Evolutionary conservation across 116 monocot genomes (phyloP).

Genomic region (Zostera marina): DNA sequence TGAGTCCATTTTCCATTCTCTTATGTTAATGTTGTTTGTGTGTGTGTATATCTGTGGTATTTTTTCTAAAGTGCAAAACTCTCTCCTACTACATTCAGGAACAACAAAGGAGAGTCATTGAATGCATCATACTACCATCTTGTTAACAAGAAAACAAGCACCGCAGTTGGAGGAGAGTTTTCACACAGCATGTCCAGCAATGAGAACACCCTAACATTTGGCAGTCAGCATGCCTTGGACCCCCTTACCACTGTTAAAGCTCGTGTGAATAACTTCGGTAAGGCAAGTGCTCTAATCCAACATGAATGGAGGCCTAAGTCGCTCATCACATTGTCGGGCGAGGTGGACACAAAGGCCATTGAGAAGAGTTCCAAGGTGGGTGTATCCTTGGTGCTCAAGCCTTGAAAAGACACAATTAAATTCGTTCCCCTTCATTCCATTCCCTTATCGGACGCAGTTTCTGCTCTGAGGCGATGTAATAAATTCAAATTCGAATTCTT

Average conservation of each 20-base stretch:
- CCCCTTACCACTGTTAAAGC: conserved; percentile 72
- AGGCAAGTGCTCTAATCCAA: conserved; percentile 65
- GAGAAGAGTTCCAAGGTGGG: conserved; percentile 91
- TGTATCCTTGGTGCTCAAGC: conserved; percentile 52
- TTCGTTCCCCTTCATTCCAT: neutral
- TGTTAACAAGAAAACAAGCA: conserved; percentile 37
- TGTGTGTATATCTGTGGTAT: neutral
- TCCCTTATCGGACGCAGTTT: conserved; percentile 1
- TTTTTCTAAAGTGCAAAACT: neutral
- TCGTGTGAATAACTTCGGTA: conserved; percentile 73
- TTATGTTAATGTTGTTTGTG: neutral
- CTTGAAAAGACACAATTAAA: conserved; percentile 22
- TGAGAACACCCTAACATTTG: conserved; percentile 77
- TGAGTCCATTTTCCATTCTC: conserved; percentile 19
- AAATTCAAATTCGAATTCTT: conserved; percentile 1
- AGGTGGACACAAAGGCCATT: conserved; percentile 92
- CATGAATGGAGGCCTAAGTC: conserved; percentile 92
- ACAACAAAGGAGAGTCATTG: conserved; percentile 33
- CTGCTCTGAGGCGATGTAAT: neutral
- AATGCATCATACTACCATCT: conserved; percentile 50
- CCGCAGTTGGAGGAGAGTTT: conserved; percentile 76
- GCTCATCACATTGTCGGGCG: conserved; percentile 55
- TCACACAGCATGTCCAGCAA: conserved; percentile 66
- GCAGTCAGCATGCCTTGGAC: conserved; percentile 70
- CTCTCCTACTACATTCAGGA: conserved; percentile 19